Base-by-base conservation (phyloP, 108 stramenopile species). In the Seminavis robusta region DNA sequence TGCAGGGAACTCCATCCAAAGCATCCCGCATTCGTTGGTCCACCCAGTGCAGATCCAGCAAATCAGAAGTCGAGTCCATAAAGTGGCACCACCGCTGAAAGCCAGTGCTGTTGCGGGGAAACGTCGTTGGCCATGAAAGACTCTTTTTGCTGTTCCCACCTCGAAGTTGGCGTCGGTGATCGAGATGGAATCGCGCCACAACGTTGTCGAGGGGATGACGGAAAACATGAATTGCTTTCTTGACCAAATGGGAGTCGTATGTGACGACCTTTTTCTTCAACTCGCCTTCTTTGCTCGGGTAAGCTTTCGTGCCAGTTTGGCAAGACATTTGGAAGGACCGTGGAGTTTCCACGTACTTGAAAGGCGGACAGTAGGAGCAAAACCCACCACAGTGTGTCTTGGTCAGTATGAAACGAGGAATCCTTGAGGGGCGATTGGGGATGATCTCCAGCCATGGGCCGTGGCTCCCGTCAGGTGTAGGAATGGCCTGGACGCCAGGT, bases 141-240 rank as follows among this genome's bases (percentile, higher is more conserved):
- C 57, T 29, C 8, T 37, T 57, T 9, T 52, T 57, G 5, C 57
- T 60, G 33, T 64, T 45, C 34, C 71, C 72, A 21, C 49, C 33
- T 29, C 47, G 61, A 8, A 26, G 30, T 19, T 64, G 55, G 3
- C 52, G 58, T 30, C 73, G 78, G 25, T 61, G 46, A 21, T 61
- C 36, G 27, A 81, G 55, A 49, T 82, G 81, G 59, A 77, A 83
- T 9, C 81, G 39, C 1, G 81, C 72, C 0, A 83, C 76, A 41
- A 77, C 47, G 36, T 83, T 83, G 47, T 83, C 78, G 38, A 83
- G 75, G 1, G 81, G 81, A 57, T 77, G 59, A 11, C 81, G 67
- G 29, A 83, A 70, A 13, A 83, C 30, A 55, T 83, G 81, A 36
- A 83, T 63, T 19, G 81, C 81, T 24, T 65, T 65, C 34, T 37